Evolutionary conservation across 2,329 filamentous ascomycete genomes (phyloP), one percentile per base, ranked within the genome.

Genomic region (Hortaea sp.): DNA sequence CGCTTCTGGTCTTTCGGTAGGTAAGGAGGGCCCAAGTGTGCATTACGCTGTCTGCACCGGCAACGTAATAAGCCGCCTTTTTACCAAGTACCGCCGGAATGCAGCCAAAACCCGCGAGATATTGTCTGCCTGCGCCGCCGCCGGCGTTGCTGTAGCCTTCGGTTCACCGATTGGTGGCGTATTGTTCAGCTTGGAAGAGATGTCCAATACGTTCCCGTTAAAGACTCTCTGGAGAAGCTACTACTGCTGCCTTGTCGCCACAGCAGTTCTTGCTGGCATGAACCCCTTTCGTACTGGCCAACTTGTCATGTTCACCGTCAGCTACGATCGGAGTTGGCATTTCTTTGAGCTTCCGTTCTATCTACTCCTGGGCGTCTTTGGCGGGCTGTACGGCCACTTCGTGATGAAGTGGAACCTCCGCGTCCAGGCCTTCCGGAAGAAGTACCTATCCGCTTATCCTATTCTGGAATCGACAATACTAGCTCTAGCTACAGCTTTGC

Each of bases 151-250:
- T 2, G 92, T 98, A 29, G 92, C 92, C 20, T 98, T 98, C 65
- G 92, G 92, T 50, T 95, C 88, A 69, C 92, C 92, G 1, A 98
- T 98, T 51, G 92, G 92, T 45, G 92, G 92, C 12, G 92, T 98
- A 2, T 70, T 98, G 11, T 98, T 98, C 69, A 95, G 90, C 3
- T 72, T 98, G 5, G 92, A 98, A 70, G 92, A 98, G 72, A 95
- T 98, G 85, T 90, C 89, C 11, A 94, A 82, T 48, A 85, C 95
- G 60, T 98, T 98, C 57, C 92, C 92, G 0, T 77, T 98, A 13
- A 97, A 97, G 68, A 98, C 92, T 0, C 79, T 98, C 68, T 97
- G 92, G 92, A 79, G 92, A 57, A 95, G 88, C 63, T 98, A 97
- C 65, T 97, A 98, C 65, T 98, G 92, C 66, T 92, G 92, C 29